Conservation (phyloP, 106 monocot species). For the Dendrobium chrysotoxum region DNA sequence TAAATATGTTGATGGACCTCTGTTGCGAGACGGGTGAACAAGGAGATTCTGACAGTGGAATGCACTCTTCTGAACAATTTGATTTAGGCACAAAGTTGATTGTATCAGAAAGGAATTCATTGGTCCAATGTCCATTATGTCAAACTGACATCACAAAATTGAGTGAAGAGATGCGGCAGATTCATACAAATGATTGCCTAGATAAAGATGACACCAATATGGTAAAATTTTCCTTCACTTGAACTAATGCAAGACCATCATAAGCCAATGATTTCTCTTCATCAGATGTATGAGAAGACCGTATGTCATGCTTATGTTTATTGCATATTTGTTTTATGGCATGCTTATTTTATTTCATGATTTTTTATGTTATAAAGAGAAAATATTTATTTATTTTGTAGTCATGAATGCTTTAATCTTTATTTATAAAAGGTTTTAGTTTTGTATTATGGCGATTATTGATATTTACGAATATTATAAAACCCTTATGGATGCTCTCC, state of each 20-base stretch:
- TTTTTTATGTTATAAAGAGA: neutral
- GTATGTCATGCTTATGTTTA: neutral
- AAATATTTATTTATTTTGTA: neutral
- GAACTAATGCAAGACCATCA: neutral
- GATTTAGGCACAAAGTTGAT: neutral
- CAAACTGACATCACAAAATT: constrained; percentile 61
- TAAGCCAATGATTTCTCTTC: neutral
- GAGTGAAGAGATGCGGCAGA: constrained; percentile 47
- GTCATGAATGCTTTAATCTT: neutral
- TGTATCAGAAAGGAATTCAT: constrained; percentile 9
- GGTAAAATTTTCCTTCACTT: constrained; percentile 29
- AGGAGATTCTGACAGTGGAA: neutral
- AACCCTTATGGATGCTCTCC: neutral
- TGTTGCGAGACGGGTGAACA: constrained; percentile 34
- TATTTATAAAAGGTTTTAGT: neutral
- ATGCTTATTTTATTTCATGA: neutral
- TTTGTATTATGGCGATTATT: neutral
- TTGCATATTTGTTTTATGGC: neutral
- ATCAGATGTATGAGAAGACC: neutral
- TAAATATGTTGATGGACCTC: constrained; percentile 44
- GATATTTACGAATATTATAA: neutral
- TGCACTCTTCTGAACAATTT: neutral
- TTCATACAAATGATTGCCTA: constrained; percentile 83
- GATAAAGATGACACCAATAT: constrained; percentile 37
- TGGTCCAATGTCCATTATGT: constrained; percentile 77